phyloP scores from a whole-genome alignment of 441 rosid species.

The Brassica balearica region DNA sequence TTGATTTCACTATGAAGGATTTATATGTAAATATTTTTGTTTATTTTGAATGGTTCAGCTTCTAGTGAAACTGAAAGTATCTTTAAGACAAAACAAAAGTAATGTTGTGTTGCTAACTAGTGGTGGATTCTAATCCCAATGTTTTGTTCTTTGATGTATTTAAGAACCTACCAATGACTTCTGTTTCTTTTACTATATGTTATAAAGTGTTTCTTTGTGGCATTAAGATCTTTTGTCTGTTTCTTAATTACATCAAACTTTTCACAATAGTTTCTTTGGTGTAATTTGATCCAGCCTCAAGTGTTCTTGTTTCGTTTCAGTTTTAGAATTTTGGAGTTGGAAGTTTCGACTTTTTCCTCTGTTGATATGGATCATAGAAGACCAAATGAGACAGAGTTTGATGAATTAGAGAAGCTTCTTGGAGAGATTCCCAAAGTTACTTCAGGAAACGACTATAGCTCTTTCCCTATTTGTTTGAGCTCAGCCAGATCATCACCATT shows the following conservation, averaged over 20 bases:
- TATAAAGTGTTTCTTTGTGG: constrained; percentile 8
- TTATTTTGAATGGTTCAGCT: neutral
- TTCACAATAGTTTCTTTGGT: neutral
- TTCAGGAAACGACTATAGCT: constrained; percentile 51
- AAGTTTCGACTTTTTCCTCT: constrained; percentile 13
- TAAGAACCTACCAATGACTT: constrained; percentile 26
- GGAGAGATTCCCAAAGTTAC: constrained; percentile 87
- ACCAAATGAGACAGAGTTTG: constrained; percentile 63
- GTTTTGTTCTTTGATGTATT: constrained; percentile 5
- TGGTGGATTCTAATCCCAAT: constrained; percentile 33
- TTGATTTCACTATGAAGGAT: neutral
- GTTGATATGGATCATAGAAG: constrained; percentile 55
- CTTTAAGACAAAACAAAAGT: neutral
- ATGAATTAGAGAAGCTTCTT: constrained; percentile 83
- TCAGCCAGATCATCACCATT: neutral
- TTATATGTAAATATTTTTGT: too few species aligned
- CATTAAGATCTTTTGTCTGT: constrained; percentile 29
- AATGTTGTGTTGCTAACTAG: constrained; percentile 28
- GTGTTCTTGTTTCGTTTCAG: neutral
- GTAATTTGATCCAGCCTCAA: neutral
- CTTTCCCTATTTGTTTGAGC: constrained; percentile 42
- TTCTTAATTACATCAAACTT: neutral
- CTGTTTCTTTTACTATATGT: neutral
- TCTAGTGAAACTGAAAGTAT: constrained; percentile 29
- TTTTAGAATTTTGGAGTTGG: neutral